These are phyloP conservation scores for Cutaneotrichosporon arboriforme DNA, from an alignment of 1,284 basidiomycete genomes.

Conservation along the genomic window DNA sequence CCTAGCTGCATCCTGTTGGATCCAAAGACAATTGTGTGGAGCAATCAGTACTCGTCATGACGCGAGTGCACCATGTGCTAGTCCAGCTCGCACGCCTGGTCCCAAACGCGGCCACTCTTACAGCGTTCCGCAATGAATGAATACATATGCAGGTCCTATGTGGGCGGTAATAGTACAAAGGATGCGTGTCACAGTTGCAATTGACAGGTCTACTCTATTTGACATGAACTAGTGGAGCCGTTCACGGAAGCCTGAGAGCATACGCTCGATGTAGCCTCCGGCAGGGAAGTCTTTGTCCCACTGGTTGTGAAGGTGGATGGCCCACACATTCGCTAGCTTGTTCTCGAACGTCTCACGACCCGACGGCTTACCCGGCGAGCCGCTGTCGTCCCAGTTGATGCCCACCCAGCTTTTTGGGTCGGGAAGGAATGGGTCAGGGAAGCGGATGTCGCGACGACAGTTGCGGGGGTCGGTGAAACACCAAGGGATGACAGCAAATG, in stretches of 20 bases:
- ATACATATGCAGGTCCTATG: no score
- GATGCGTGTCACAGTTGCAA: no score
- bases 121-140: no score
- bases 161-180: no score
- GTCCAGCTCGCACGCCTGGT: no score
- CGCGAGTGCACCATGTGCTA: no score
- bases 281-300: conserved; percentile 76
- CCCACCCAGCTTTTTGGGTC: conserved; percentile 58
- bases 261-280: conserved; percentile 71
- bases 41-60: no score
- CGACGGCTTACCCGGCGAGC: conserved; percentile 45
- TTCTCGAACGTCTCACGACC: conserved; percentile 53
- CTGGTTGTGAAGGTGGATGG: conserved; percentile 86
- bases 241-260: conserved; percentile 60
- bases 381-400: conserved; percentile 61
- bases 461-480: conserved; percentile 85
- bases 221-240: neutral
- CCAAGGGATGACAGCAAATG: conserved; percentile 85
- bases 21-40: no score
- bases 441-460: conserved; percentile 79
- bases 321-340: conserved; percentile 67
- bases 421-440: conserved; percentile 76
- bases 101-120: no score
- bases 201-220: neutral
- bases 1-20: no score